phyloP scores from a whole-genome alignment of 805 yeast genomes.

The Kluyveromyces siamensis region DNA sequence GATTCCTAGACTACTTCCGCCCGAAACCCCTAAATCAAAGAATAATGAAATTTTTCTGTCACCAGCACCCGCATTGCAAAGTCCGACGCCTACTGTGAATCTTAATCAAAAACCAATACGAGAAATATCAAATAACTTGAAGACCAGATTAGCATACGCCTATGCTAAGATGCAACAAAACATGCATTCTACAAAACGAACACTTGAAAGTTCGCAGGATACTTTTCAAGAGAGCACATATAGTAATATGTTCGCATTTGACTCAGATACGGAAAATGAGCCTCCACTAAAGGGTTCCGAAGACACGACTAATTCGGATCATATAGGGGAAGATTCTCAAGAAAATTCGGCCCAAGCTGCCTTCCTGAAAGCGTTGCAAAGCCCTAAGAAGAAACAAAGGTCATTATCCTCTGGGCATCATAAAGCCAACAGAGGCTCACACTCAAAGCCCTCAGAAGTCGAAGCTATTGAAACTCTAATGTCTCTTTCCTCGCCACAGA shows the following conservation, averaged over 20 bases:
- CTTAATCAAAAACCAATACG: constrained; percentile 31
- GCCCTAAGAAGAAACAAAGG: constrained; percentile 22
- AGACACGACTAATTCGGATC: background rate
- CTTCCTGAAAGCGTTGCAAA: constrained; percentile 31
- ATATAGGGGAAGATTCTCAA: constrained; percentile 9
- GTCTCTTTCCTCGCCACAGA: constrained; percentile 32
- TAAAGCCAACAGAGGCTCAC: background rate
- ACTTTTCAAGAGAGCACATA: constrained; percentile 6
- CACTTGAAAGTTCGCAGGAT: constrained; percentile 21
- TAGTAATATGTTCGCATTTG: constrained; percentile 9
- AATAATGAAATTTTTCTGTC: constrained; percentile 25
- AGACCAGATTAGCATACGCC: constrained; percentile 34
- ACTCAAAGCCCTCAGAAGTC: constrained; percentile 25
- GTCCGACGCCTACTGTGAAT: constrained; percentile 15
- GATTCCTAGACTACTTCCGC: constrained; percentile 19
- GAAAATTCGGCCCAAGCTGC: constrained; percentile 34
- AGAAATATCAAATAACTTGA: constrained; percentile 32
- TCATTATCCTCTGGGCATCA: constrained; percentile 1
- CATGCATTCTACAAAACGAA: constrained; percentile 20
- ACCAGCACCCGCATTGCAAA: constrained; percentile 25
- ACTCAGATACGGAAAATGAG: constrained; percentile 22
- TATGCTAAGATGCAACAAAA: constrained; percentile 29
- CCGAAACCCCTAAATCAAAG: constrained; percentile 27
- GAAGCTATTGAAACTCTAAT: constrained; percentile 35
- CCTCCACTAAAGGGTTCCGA: constrained; percentile 2